A percentile compares a stretch with the other conserved stretches of the same genome.
Evolutionary conservation across 352 stramenopile genomes (phyloP).

Genomic region (Globisporangium perplexum): DNA sequence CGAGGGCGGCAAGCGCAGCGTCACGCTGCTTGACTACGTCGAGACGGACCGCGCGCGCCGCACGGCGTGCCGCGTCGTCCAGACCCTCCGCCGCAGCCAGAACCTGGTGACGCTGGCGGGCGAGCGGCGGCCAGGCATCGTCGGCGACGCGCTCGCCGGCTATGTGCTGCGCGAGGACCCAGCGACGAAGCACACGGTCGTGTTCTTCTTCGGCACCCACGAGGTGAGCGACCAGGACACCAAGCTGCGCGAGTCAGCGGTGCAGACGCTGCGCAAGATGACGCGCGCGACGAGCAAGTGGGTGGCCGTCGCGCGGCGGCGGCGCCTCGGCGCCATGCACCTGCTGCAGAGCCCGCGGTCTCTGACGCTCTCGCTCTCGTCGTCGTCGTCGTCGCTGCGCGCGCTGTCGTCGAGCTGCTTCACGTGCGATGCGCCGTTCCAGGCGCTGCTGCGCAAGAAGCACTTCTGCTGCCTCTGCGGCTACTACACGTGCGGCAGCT

Average conservation of each 20-base stretch:
- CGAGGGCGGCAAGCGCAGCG: slow-evolving; percentile 6
- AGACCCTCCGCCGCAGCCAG: slow-evolving; percentile 8
- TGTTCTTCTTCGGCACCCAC: slow-evolving; percentile 16
- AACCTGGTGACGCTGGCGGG: slow-evolving; percentile 1
- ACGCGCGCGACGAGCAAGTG: slow-evolving; percentile 12
- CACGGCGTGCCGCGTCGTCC: slow-evolving; percentile 11
- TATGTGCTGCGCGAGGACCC: slow-evolving; percentile 23
- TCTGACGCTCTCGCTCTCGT: slow-evolving; percentile 2
- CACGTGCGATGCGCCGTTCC: slow-evolving; percentile 13
- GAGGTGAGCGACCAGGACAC: neutral
- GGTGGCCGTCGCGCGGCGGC: slow-evolving; percentile 15
- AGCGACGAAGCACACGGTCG: slow-evolving; percentile 13
- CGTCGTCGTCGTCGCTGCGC: slow-evolving; percentile 4
- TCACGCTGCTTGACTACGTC: slow-evolving; percentile 20
- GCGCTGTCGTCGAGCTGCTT: slow-evolving; percentile 14
- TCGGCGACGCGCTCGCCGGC: slow-evolving; percentile 12
- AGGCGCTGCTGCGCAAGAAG: slow-evolving; percentile 16
- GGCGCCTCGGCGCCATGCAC: slow-evolving; percentile 12
- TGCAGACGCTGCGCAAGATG: slow-evolving; percentile 16
- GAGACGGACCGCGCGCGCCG: slow-evolving; percentile 13
- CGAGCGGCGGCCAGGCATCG: slow-evolving; percentile 2
- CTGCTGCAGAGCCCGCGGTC: slow-evolving; percentile 4
- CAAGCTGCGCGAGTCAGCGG: slow-evolving; percentile 2
- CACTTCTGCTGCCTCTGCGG: slow-evolving; percentile 41
- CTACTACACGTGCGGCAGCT: slow-evolving; percentile 27